Evolutionary conservation across 371 early-diverging fungal species (phyloP).

Genomic region (Mortierella polycephala): DNA sequence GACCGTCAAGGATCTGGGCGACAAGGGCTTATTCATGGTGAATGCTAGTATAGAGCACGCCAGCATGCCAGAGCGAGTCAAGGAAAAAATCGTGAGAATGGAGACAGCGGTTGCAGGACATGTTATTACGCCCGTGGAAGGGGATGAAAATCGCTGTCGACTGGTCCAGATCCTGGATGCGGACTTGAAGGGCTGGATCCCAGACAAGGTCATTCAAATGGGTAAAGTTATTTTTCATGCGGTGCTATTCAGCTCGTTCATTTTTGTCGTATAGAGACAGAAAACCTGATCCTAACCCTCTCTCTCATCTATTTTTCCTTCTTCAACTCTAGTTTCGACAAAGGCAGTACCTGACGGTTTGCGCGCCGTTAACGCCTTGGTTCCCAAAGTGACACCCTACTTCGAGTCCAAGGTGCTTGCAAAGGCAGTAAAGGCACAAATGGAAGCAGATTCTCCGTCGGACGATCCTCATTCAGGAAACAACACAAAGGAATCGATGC

Average conservation of each 20-base stretch:
- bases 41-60: constrained; percentile 58
- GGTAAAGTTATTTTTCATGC: constrained; percentile 13
- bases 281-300: neutral
- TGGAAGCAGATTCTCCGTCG: constrained; percentile 4
- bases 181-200: constrained; percentile 69
- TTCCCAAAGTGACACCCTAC: constrained; percentile 23
- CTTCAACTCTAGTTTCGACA: constrained; percentile 25
- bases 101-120: constrained; percentile 65
- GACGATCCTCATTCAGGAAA: neutral
- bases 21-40: constrained; percentile 51
- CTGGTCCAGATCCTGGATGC: constrained; percentile 66
- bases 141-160: constrained; percentile 42
- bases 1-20: constrained; percentile 45
- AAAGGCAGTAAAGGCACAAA: constrained; percentile 11
- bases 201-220: constrained; percentile 61
- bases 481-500: neutral
- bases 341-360: constrained; percentile 43
- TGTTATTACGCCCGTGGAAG: constrained; percentile 34
- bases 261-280: neutral
- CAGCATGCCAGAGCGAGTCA: constrained; percentile 51
- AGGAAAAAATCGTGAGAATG: constrained; percentile 62
- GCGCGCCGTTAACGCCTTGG: constrained; percentile 27
- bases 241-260: neutral
- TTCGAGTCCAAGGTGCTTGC: constrained; percentile 19
- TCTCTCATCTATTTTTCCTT: neutral